These are phyloP conservation scores for Mycena belliarum DNA, from an alignment of 768 basidiomycete species.

Conservation along the genomic window DNA sequence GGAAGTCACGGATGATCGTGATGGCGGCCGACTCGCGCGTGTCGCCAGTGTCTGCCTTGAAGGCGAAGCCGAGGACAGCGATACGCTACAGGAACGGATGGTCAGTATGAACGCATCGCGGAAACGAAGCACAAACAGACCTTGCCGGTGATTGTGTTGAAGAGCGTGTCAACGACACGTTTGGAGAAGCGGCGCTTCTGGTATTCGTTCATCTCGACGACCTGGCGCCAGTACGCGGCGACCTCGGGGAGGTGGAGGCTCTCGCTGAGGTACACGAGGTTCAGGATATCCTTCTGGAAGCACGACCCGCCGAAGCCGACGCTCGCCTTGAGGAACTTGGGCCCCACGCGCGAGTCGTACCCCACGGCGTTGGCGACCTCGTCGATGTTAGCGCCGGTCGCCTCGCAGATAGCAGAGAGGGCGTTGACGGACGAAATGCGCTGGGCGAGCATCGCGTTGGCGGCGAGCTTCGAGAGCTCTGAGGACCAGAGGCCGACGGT, in stretches of 20 bases:
- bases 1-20: slow-evolving; percentile 92
- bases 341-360: slow-evolving; percentile 87
- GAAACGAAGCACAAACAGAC: slow-evolving; percentile 45
- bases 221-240: slow-evolving; percentile 95
- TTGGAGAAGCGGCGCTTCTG: slow-evolving; percentile 96
- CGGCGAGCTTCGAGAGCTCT: slow-evolving; percentile 96
- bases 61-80: slow-evolving; percentile 96
- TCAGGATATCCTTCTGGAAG: slow-evolving; percentile 99
- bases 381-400: slow-evolving; percentile 97
- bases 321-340: slow-evolving; percentile 93
- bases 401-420: slow-evolving; percentile 97
- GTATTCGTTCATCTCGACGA: slow-evolving; percentile 98
- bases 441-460: slow-evolving; percentile 99
- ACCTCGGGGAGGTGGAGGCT: slow-evolving; percentile 95
- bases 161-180: slow-evolving; percentile 94
- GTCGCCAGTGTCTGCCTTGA: slow-evolving; percentile 99
- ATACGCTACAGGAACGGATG: slow-evolving; percentile 69
- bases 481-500: slow-evolving; percentile 98
- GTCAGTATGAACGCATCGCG: slow-evolving; percentile 4
- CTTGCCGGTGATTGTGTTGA: slow-evolving; percentile 98
- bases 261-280: slow-evolving; percentile 96
- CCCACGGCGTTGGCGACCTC: slow-evolving; percentile 96
- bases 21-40: slow-evolving; percentile 97
- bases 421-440: slow-evolving; percentile 98
- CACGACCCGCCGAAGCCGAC: slow-evolving; percentile 98